Evolutionary conservation across 805 yeast genomes (phyloP), one percentile per base, ranked within the genome.

Genomic region (Suhomyces canberraensis): DNA sequence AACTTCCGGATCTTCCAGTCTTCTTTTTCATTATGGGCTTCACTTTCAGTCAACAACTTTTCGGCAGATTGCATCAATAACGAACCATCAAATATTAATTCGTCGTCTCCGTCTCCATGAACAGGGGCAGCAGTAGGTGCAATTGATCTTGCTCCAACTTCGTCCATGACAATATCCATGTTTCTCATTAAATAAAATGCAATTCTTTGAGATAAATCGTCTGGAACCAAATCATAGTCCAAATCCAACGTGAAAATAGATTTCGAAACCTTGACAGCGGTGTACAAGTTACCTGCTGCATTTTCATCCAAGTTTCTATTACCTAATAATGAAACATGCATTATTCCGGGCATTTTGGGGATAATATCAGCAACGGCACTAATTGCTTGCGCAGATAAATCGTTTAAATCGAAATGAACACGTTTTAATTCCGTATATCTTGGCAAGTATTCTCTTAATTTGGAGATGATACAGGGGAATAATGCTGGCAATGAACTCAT

Each of bases 61-160:
- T 80, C 88, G 0, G 90, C 91, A 2, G 87, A 75, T 54, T 81
- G 82, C 50, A 87, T 80, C 33, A 84, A 67, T 39, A 84, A 62
- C 0, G 88, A 74, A 4, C 91, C 93, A 60, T 84, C 91, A 54
- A 80, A 82, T 56, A 84, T 71, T 33, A 84, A 65, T 45, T 84
- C 91, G 74, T 84, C 63, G 16, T 68, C 58, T 15, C 71, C 79
- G 39, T 71, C 71, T 48, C 85, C 90, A 32, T 82, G 67, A 46
- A 84, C 93, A 26, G 87, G 60, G 11, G 80, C 77, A 35, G 79
- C 75, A 22, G 88, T 61, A 11, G 79, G 71, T 16, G 0, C 89
- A 77, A 29, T 55, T 8, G 15, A 16, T 13, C 15, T 16, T 9
- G 20, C 29, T n/a, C 29, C 22, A 2, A n/a, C 25, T 16, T 24